Evolutionary conservation across 495 filamentous ascomycete genomes (phyloP).

Genomic region (Letharia columbiana): DNA sequence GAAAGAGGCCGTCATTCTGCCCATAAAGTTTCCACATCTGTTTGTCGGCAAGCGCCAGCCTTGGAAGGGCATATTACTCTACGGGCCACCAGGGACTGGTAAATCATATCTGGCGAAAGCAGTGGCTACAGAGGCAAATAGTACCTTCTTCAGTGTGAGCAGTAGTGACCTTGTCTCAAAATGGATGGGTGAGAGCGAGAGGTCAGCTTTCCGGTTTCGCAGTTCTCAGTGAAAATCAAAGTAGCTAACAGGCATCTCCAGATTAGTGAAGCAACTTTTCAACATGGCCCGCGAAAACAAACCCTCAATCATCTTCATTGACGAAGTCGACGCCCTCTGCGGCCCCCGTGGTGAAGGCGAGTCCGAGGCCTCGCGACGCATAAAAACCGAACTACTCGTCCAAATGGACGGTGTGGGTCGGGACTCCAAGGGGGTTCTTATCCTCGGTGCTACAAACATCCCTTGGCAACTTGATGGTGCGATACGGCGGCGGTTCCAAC

Average conservation of each 20-base stretch:
- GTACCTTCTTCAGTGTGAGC: slow-evolving; percentile 98
- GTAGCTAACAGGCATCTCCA: slow-evolving; percentile 29
- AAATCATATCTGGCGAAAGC: slow-evolving; percentile 96
- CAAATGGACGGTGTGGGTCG: slow-evolving; percentile 99
- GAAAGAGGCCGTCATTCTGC: slow-evolving; percentile 94
- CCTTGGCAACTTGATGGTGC: slow-evolving; percentile 99
- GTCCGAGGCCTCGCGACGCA: slow-evolving; percentile 90
- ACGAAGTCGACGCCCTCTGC: slow-evolving; percentile 96
- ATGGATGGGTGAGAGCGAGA: slow-evolving; percentile 99
- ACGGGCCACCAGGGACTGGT: slow-evolving; percentile 92
- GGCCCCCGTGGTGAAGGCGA: slow-evolving; percentile 95
- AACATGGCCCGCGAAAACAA: slow-evolving; percentile 98
- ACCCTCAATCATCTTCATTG: slow-evolving; percentile 98
- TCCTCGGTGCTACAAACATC: slow-evolving; percentile 96
- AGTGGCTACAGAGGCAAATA: slow-evolving; percentile 96
- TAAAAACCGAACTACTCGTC: slow-evolving; percentile 97
- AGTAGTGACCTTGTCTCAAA: slow-evolving; percentile 95
- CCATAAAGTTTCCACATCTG: slow-evolving; percentile 95
- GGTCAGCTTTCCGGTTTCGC: slow-evolving; percentile 44
- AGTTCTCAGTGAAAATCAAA: neutral
- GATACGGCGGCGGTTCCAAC: slow-evolving; percentile 92
- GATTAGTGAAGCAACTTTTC: slow-evolving; percentile 94
- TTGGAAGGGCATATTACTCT: slow-evolving; percentile 96
- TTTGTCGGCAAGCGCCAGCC: slow-evolving; percentile 96
- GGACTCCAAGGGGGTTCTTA: slow-evolving; percentile 85